Base-by-base conservation (phyloP, 139 green algal species). In the Penium margaritaceum region DNA sequence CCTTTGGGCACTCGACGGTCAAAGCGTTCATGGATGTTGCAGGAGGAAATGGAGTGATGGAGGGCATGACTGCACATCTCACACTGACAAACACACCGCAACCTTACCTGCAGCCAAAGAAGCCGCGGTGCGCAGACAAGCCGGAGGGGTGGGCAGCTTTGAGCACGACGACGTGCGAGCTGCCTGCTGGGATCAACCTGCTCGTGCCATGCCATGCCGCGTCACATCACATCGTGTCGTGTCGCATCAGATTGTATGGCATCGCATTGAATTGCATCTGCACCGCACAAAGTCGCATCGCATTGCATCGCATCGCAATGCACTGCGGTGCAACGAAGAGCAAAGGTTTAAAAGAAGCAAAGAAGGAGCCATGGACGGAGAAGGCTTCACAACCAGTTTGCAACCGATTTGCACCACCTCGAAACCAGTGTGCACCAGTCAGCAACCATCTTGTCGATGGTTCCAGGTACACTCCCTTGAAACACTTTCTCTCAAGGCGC, bases 81-180 rank as follows among this genome's bases (percentile, higher is more conserved):
- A n/a, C n/a, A n/a, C n/a, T n/a, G n/a, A n/a, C n/a, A n/a, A n/a
- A n/a, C n/a, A n/a, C n/a, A n/a, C n/a, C n/a, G n/a, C n/a, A n/a
- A n/a, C 1, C 84, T 80, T 82, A 86, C 82, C 82, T 86, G 83
- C 63, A 85, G 2, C 83, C 83, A 46, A 79, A 86, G 72, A 87
- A 87, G 3, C 83, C 83, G 24, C 77, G 63, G 64, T 86, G 76
- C 24, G 81, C 81, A 29, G 70, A 83, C 2, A 87, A 62, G 15
- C 81, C 81, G 5, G 62, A 81, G 7, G 83, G 83, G 68, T 87
- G 83, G 39, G 81, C 41, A 19, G 43, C 61, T 47, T 84, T 83
- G 21, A 87, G 62, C 33, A 80, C 30, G 57, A 80, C 30, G 35
- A 84, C 62, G 12, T 85, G 77, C 14, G 5, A 30, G 34, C 38